Evolutionary conservation across 768 basidiomycete species (phyloP).

Genomic region (Termitomyces bulborhizus): DNA sequence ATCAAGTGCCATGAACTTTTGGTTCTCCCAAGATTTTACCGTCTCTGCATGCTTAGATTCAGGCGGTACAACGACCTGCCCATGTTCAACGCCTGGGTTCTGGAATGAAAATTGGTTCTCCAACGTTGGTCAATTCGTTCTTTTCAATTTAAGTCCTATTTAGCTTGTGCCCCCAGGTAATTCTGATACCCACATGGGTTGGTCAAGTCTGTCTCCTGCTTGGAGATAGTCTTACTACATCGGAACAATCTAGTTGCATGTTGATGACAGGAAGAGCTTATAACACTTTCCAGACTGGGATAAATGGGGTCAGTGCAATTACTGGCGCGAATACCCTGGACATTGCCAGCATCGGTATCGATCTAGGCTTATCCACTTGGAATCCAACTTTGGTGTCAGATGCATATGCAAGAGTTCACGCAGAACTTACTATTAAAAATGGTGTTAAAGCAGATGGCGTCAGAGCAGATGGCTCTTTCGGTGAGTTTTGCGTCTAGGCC

Average conservation of each 20-base stretch:
- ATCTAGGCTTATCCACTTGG: conserved; percentile 33
- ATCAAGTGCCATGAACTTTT: conserved; percentile 49
- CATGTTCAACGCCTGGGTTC: conserved; percentile 40
- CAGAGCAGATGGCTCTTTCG: conserved; percentile 43
- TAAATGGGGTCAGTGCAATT: conserved; percentile 38
- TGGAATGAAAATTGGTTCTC: conserved; percentile 65
- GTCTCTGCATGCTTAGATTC: conserved; percentile 45
- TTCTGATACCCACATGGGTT: conserved; percentile 53
- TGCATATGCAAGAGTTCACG: conserved; percentile 45
- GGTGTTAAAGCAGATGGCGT: conserved; percentile 55
- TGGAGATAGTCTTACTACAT: conserved; percentile 34
- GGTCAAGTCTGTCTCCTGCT: conserved; percentile 54
- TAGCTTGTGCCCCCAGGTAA: conserved; percentile 32
- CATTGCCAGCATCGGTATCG: conserved; percentile 57
- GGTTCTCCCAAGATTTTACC: conserved; percentile 58
- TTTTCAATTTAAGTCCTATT: not conserved
- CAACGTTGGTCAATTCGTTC: conserved; percentile 31
- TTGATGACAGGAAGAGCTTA: conserved; percentile 48
- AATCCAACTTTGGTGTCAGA: conserved; percentile 41
- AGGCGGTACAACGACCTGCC: conserved; percentile 48
- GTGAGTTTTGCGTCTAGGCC: conserved; percentile 14
- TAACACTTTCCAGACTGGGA: conserved; percentile 16
- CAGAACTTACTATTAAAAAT: conserved; percentile 44
- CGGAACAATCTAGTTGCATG: conserved; percentile 39
- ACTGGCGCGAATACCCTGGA: conserved; percentile 66